Evolutionary conservation across 1,139 yeast species (phyloP).

Genomic region (Magnusiomyces clavatus): DNA sequence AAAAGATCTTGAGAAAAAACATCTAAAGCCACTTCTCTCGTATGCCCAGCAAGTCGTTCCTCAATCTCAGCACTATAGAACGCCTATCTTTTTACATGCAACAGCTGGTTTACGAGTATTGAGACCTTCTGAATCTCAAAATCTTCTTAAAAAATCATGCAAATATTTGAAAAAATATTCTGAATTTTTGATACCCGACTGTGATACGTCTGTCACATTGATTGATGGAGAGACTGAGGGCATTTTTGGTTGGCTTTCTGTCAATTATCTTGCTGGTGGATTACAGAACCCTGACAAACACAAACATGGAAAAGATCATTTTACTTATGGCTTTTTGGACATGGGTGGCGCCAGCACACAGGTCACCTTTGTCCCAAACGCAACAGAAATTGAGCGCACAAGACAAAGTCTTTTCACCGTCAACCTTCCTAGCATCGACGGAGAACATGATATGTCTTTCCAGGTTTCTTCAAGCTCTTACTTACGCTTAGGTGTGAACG

Average conservation of each 20-base stretch:
- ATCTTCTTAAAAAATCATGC: constrained; percentile 49
- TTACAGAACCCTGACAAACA: constrained; percentile 44
- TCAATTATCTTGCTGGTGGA: constrained; percentile 60
- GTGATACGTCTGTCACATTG: constrained; percentile 48
- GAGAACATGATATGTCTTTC: constrained; percentile 29
- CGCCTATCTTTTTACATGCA: constrained; percentile 71
- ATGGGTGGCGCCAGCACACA: constrained; percentile 92
- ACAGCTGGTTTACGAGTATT: constrained; percentile 77
- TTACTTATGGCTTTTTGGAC: constrained; percentile 67
- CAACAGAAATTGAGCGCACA: constrained; percentile 48
- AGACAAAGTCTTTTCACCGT: constrained; percentile 47
- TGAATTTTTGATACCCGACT: constrained; percentile 49
- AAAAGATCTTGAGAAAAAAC: constrained; percentile 49
- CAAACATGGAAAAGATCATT: constrained; percentile 45
- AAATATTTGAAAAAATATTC: constrained; percentile 44
- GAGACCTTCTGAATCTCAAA: constrained; percentile 36
- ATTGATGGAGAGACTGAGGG: constrained; percentile 79
- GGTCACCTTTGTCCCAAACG: constrained; percentile 66
- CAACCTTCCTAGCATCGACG: constrained; percentile 36
- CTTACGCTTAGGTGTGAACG: constrained; percentile 69
- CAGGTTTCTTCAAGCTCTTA: constrained; percentile 58
- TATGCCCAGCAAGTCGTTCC: constrained; percentile 56
- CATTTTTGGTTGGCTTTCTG: constrained; percentile 71
- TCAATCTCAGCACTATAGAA: constrained; percentile 53
- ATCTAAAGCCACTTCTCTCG: constrained; percentile 45